A percentile compares a stretch with the other conserved stretches of the same genome.
These are phyloP conservation scores for Coniochaeta sp. DNA, from an alignment of 2,329 filamentous ascomycete species.

Conservation along the genomic window DNA sequence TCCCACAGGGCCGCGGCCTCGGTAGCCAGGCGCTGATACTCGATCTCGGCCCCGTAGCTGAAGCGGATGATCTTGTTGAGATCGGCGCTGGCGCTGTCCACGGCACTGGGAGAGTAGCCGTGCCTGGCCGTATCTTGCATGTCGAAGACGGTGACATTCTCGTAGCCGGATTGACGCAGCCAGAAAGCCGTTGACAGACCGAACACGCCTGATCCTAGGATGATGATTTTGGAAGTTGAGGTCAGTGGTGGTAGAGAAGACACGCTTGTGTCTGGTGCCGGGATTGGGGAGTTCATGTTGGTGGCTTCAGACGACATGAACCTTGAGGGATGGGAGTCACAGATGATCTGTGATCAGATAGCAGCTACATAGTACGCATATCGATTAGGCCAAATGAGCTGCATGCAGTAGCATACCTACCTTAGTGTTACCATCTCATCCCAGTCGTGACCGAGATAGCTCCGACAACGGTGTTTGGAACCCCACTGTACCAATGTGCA, in stretches of 20 bases:
- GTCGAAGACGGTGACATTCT: slow-evolving; percentile 39
- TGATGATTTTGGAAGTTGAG: not conserved
- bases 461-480: no score
- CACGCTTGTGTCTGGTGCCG: not conserved
- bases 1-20: slow-evolving; percentile 34
- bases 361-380: no score
- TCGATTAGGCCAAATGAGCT: no score
- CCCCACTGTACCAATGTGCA: no score
- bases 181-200: slow-evolving; percentile 5
- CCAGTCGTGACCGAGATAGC: no score
- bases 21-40: slow-evolving; percentile 36
- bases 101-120: slow-evolving; percentile 29
- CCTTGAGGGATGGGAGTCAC: no score
- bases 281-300: not conserved
- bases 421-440: no score
- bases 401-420: no score
- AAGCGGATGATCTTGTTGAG: slow-evolving; percentile 15
- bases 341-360: no score
- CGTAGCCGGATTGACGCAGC: slow-evolving; percentile 27
- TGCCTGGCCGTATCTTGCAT: slow-evolving; percentile 31
- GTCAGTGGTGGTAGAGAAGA: not conserved
- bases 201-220: slow-evolving; percentile 6
- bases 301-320: no score
- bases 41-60: slow-evolving; percentile 14
- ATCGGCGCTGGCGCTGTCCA: slow-evolving; percentile 32